Base-by-base conservation (phyloP, 306 rosid species). In the Glycine soja region DNA sequence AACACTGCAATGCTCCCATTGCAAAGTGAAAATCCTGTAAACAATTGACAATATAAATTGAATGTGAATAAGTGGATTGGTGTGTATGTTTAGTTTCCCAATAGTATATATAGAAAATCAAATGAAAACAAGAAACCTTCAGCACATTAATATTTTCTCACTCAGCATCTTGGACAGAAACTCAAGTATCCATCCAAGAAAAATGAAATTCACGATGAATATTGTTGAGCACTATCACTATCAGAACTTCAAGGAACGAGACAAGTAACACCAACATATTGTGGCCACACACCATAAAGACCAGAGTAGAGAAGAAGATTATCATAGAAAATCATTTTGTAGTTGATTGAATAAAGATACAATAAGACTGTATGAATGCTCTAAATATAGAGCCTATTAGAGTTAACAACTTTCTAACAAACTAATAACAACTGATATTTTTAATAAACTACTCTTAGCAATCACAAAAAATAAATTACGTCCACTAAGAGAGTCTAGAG, bases 81-180 rank as follows among this genome's bases (percentile, higher is more conserved):
- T 58, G 14, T 58, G 14, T 58, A 40, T 12, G 51, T 45, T 59
- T 58, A n/a, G 69, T 24, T 47, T 62, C 80, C 7, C 6, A 36
- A 24, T 0, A 42, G 42, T 42, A 15, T 40, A n/a, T 36, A 40
- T 8, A 64, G 5, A 34, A 65, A 38, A 63, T 34, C 13, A 64
- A 64, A 64, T 6, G 3, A 65, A 65, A 65, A 65, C 6, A 1
- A 0, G 8, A 4, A 15, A 70, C 14, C 8, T 40, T 57, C 70
- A 57, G 7, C 47, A 3, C 62, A 34, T 59, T 1, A 34, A 63
- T 3, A n/a, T 30, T 10, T 68, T 58, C 45, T 36, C 70, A 12
- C 50, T 66, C 46, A 13, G n/a, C 68, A 62, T 80, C 46, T 72
- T 51, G 67, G 24, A 43, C 10, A 74, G 36, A 72, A 73, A 81